A percentile compares a stretch with the other conserved stretches of the same genome.
phyloP scores from a whole-genome alignment of 805 yeast species.

The Clavispora asparagi region DNA sequence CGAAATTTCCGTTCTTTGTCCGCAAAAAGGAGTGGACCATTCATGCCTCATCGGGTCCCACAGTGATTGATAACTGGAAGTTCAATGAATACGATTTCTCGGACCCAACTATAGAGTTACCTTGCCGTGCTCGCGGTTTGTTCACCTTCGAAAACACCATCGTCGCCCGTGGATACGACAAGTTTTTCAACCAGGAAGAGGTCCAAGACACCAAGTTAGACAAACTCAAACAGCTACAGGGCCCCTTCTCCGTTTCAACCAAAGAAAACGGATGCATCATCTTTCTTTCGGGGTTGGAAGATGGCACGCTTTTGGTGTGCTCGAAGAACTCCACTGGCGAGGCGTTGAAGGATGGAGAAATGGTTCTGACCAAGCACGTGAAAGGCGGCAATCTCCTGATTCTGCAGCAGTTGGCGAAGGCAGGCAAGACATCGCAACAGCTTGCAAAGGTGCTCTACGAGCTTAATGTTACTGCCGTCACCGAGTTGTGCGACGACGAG shows the following conservation, averaged over 20 bases:
- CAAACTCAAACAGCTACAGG: conserved; percentile 38
- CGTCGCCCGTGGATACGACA: conserved; percentile 85
- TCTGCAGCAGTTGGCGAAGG: conserved; percentile 42
- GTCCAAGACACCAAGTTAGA: conserved; percentile 45
- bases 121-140: conserved; percentile 78
- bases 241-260: conserved; percentile 76
- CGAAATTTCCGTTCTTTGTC: conserved; percentile 1
- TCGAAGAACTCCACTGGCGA: conserved; percentile 76
- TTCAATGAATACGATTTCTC: conserved; percentile 89
- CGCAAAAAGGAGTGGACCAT: conserved; percentile 12
- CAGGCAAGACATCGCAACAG: conserved; percentile 36
- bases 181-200: conserved; percentile 84
- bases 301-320: conserved; percentile 79
- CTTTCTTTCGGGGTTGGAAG: conserved; percentile 68
- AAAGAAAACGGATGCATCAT: conserved; percentile 95
- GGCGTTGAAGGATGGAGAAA: conserved; percentile 30
- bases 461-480: conserved; percentile 72
- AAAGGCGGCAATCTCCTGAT: conserved; percentile 61
- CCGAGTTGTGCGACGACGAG: conserved; percentile 85
- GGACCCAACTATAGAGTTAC: conserved; percentile 48
- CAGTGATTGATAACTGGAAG: conserved; percentile 51
- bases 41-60: not conserved
- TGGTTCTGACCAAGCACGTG: conserved; percentile 63
- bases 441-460: conserved; percentile 53
- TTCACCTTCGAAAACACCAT: conserved; percentile 54